These are phyloP conservation scores for Citrus hindsii DNA, from an alignment of 345 rosid genomes.

Conservation along the genomic window DNA sequence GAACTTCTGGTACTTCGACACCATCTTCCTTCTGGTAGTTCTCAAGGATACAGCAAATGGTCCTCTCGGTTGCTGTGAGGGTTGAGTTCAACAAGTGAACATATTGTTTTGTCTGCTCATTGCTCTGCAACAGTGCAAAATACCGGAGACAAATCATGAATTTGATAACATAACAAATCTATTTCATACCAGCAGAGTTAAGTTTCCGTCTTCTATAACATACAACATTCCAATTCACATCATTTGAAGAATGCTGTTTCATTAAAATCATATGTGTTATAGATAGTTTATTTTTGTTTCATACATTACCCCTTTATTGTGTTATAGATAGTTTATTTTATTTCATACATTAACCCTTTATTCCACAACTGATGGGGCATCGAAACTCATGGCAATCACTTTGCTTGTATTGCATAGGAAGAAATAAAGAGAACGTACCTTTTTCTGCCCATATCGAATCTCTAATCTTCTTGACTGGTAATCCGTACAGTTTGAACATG, in stretches of 20 bases:
- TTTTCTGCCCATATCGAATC: conserved; percentile 90
- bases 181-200: background rate
- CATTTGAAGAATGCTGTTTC: background rate
- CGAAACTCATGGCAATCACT: background rate
- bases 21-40: conserved; percentile 84
- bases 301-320: background rate
- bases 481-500: conserved; percentile 91
- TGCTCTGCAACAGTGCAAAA: conserved; percentile 46
- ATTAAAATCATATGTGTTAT: background rate
- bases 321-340: background rate
- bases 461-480: conserved; percentile 86
- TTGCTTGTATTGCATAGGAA: background rate
- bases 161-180: background rate
- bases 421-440: conserved; percentile 37
- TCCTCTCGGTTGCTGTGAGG: conserved; percentile 93
- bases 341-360: background rate
- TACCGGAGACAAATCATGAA: background rate
- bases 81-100: conserved; percentile 91
- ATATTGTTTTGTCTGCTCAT: conserved; percentile 74
- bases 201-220: background rate
- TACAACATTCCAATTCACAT: background rate
- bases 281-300: background rate
- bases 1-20: conserved; percentile 71
- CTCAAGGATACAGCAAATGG: conserved; percentile 90
- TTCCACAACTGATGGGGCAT: background rate